Conservation (phyloP, 2,329 filamentous ascomycete genomes). For the Aspergillus sp. region DNA sequence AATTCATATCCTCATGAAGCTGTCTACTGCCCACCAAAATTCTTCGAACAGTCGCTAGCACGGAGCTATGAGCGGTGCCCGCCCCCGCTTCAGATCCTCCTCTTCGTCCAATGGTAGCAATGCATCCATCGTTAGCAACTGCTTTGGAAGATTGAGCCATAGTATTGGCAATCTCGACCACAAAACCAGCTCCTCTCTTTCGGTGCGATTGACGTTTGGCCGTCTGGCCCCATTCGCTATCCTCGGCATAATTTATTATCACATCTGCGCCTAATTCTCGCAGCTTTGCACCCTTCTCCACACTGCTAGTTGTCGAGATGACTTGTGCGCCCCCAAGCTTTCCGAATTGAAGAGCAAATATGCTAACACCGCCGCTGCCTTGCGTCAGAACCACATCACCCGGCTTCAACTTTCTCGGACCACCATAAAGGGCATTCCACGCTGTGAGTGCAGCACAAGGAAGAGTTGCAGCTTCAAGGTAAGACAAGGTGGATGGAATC, state of each 20-base stretch:
- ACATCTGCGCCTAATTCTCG: constrained; percentile 55
- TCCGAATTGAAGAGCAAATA: constrained; percentile 49
- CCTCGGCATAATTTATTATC: constrained; percentile 59
- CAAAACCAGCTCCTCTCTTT: neutral
- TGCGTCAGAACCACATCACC: constrained; percentile 58
- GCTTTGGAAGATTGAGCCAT: neutral
- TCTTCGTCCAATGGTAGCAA: neutral
- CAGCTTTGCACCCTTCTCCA: constrained; percentile 53
- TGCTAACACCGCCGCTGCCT: constrained; percentile 57
- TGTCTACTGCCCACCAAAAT: constrained; percentile 3
- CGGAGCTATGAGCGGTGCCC: neutral
- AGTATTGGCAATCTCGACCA: constrained; percentile 5
- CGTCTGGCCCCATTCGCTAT: constrained; percentile 55
- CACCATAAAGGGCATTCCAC: constrained; percentile 1
- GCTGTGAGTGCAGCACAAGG: constrained; percentile 5
- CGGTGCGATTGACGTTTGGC: constrained; percentile 65
- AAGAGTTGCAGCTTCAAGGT: neutral
- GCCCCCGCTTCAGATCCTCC: neutral
- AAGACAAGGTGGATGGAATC: neutral
- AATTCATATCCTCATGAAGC: constrained; percentile 8
- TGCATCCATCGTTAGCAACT: neutral
- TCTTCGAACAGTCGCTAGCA: neutral
- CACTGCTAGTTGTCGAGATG: constrained; percentile 58
- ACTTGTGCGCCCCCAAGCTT: constrained; percentile 49
- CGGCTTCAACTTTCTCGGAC: constrained; percentile 45